phyloP scores from a whole-genome alignment of 1,284 basidiomycete species.

The Sporisorium graminicola region DNA sequence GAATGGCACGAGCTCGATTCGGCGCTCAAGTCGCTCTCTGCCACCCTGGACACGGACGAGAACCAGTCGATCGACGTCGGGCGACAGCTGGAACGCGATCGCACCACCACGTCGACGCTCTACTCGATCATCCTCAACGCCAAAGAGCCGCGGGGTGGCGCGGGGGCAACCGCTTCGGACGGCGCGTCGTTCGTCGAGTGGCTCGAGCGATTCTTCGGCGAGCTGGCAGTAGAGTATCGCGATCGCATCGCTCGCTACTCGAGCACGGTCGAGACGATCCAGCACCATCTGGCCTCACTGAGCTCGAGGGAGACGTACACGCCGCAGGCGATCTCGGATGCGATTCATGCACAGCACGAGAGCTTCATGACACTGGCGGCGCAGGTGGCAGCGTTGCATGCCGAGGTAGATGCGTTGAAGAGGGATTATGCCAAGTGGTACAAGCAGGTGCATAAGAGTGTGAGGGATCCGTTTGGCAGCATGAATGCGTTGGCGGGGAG shows the following conservation, averaged over 20 bases:
- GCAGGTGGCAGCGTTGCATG: slow-evolving; percentile 62
- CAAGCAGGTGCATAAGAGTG: slow-evolving; percentile 56
- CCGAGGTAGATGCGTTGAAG: slow-evolving; percentile 64
- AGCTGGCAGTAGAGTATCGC: slow-evolving; percentile 52
- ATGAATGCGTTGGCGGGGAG: slow-evolving; percentile 41
- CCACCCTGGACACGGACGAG: slow-evolving; percentile 56
- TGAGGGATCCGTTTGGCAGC: slow-evolving; percentile 63
- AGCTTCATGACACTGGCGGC: slow-evolving; percentile 67
- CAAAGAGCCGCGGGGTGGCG: slow-evolving; percentile 33
- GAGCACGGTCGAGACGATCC: slow-evolving; percentile 64
- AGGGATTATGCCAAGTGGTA: slow-evolving; percentile 67
- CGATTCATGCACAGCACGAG: slow-evolving; percentile 64
- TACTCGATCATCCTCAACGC: slow-evolving; percentile 59
- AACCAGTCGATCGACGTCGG: slow-evolving; percentile 42
- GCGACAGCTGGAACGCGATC: slow-evolving; percentile 57
- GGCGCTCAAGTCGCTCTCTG: slow-evolving; percentile 52
- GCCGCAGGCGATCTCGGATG: slow-evolving; percentile 62
- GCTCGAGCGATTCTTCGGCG: slow-evolving; percentile 59
- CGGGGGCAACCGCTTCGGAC: slow-evolving; percentile 37
- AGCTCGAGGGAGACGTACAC: slow-evolving; percentile 56
- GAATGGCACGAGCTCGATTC: slow-evolving; percentile 62
- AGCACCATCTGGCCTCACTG: slow-evolving; percentile 59
- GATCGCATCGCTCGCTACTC: slow-evolving; percentile 61
- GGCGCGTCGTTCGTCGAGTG: slow-evolving; percentile 58
- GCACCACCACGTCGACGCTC: slow-evolving; percentile 56